Base-by-base conservation (phyloP, 441 rosid genomes). In the Mallotus japonicus region DNA sequence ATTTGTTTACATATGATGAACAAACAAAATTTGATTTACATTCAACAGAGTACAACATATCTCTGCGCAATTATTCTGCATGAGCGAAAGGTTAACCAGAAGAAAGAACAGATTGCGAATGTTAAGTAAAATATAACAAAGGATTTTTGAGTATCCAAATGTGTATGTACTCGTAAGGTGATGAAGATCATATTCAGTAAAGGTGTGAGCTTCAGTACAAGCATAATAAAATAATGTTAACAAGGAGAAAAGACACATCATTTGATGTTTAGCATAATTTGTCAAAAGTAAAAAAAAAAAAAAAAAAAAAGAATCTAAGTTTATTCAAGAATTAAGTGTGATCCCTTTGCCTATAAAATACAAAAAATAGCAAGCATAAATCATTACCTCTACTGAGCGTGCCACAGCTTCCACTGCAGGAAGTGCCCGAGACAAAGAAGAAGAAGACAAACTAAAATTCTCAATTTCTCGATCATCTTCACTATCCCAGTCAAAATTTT, bases 381-480 rank as follows among this genome's bases (percentile, higher is more conserved):
- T 2, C 46, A 73, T 51, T 74, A 86, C 86, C 84, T 83, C 84
- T 46, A 16, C 56, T 72, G 79, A 72, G 75, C 82, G 77, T 3
- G 71, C 72, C 66, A 19, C 58, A 73, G 75, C 69, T 73, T 81
- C 83, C 75, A 66, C 87, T 55, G 59, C 46, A 72, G 72, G 82
- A 72, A 72, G 72, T 10, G 80, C 49, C 28, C 75, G 67, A 69
- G 74, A 77, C 0, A 37, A 37, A 37, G 87, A 75, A 47, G 73
- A 68, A 57, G 90, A 75, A 56, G 84, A 68, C 20, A 54, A 47
- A 0, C 72, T 56, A 67, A 65, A 82, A 47, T 79, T 85, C 51
- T 84, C 89, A 59, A 88, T 80, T 76, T 88, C 92, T 62, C 76
- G 78, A 28, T 88, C 98, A 79, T 91, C 92, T 46, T 89, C 91